A percentile compares a stretch with the other conserved stretches of the same genome.
Evolutionary conservation across 2,329 filamentous ascomycete species (phyloP).

Genomic region (Tetracladium maxilliforme): DNA sequence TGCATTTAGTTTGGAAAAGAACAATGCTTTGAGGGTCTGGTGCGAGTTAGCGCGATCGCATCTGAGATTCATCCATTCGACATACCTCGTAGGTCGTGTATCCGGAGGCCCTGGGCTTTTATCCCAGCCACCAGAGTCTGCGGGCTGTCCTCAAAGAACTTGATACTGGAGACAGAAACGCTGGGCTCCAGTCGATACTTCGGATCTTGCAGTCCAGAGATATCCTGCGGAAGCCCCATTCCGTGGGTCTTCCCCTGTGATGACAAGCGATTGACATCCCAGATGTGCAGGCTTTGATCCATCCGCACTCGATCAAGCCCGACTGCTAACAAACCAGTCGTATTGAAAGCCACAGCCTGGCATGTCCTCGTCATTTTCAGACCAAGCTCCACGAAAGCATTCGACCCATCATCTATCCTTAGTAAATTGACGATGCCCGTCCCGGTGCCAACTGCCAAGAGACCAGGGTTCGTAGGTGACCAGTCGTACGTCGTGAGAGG

Average conservation of each 20-base stretch:
- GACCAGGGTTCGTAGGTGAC: slow-evolving; percentile 42
- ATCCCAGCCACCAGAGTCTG: slow-evolving; percentile 64
- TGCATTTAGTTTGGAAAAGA: slow-evolving; percentile 49
- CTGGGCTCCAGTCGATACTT: slow-evolving; percentile 44
- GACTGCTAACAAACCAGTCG: slow-evolving; percentile 56
- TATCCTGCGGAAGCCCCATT: no score
- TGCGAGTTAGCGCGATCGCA: slow-evolving; percentile 12
- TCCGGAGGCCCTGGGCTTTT: slow-evolving; percentile 57
- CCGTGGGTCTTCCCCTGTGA: no score
- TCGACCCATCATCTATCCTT: slow-evolving; percentile 56
- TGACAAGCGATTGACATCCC: slow-evolving; percentile 62
- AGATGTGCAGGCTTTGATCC: slow-evolving; percentile 71
- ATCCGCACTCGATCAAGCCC: slow-evolving; percentile 70
- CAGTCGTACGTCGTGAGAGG: slow-evolving; percentile 52
- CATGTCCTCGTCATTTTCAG: slow-evolving; percentile 66
- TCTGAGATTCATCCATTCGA: slow-evolving; percentile 2
- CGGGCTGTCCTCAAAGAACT: slow-evolving; percentile 67
- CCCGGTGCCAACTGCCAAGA: slow-evolving; percentile 62
- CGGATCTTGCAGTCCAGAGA: no score
- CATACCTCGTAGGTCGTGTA: slow-evolving; percentile 66
- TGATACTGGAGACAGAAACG: slow-evolving; percentile 68
- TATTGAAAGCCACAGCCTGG: slow-evolving; percentile 70
- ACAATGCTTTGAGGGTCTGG: slow-evolving; percentile 33
- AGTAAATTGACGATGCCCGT: slow-evolving; percentile 64
- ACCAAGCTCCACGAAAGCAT: slow-evolving; percentile 47